Evolutionary conservation across 129 eudicot genomes (phyloP), one percentile per base, ranked within the genome.

Genomic region (Tagetes erecta): DNA sequence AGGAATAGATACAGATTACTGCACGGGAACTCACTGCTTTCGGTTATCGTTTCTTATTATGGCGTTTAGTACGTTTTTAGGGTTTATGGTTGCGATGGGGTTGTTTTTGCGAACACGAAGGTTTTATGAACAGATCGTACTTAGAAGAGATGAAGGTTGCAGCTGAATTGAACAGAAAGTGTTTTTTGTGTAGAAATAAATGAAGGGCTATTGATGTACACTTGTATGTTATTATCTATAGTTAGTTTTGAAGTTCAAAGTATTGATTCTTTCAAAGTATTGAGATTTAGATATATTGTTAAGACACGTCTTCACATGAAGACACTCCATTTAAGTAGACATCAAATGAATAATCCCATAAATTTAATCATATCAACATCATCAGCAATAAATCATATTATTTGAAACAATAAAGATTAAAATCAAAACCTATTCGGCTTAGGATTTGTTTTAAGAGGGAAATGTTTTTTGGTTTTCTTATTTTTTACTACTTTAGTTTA

Each of bases 1-100:
- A 45, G 80, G 38, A 37, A 64, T 63, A 11, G 85, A 78, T 33
- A 64, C 67, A 11, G 85, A 78, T 33, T 68, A 76, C 40, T 90
- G 98, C 66, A 75, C 13, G 0, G 98, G 98, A 27, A 79, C 70
- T n/a, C 90, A 80, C 30, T 93, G 95, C 60, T 90, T 87, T 69
- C 76, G 64, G 82, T 63, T 79, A 31, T 80, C 96, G 8, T 88
- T 93, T 77, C 42, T 88, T 65, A 78, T 90, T 50, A 84, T 90
- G 98, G 92, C 88, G 20, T 37, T 55, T 49, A 77, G 80, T 6
- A 84, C 91, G 13, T 57, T 87, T 41, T 1, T 77, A 9, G 98
- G 97, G 37, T 84, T 64, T 42, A 63, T 85, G 58, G 76, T 80
- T 78, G 89, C 85, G 4, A 62, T 87, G 69, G 82, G 52, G 37